Evolutionary conservation across 108 stramenopile species (phyloP), one percentile per base, ranked within the genome.

Genomic region (Cyclotella cryptica): DNA sequence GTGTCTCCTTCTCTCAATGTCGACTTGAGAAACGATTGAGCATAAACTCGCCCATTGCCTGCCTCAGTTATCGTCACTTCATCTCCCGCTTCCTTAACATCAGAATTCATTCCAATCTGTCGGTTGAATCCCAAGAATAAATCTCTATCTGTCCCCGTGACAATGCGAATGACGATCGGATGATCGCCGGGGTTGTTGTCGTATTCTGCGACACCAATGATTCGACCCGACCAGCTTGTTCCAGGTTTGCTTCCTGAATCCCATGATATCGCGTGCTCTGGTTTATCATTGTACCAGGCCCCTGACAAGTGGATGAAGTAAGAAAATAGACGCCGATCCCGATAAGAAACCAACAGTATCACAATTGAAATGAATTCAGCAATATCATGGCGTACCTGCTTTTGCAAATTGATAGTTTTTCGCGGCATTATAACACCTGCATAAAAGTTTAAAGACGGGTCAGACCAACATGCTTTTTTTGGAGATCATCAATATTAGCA

Each of bases 81-180:
- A 67, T 75, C 60, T 41, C 24, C 54, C 3, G 74, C 64, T n/a
- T 66, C 21, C 21, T 75, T 60, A 10, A 47, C 64, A 44, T 75
- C 57, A 1, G 54, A 1, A 45, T 67, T 75, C 18, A 43, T 46
- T 12, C 74, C 65, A 41, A 35, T 66, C 29, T 39, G 58, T 35
- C 74, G 49, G 66, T 75, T 75, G 53, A 66, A 75, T 55, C 65
- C 74, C 10, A 75, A 22, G 28, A 61, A 75, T 8, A 46, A 45
- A 44, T 75, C 74, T 27, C 45, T 26, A 27, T 67, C 65, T 1
- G 74, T 55, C 10, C 66, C 74, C 0, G 74, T 66, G 6, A 65
- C 74, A 40, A 75, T 40, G 8, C 64, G 65, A 46, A 75, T 22
- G 13, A 42, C 65, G 22, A 75, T 59, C 1, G 74, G 74, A 26